A percentile compares a stretch with the other conserved stretches of the same genome.
Evolutionary conservation across 148 eudicot genomes (phyloP).

Genomic region (Fagopyrum tataricum): DNA sequence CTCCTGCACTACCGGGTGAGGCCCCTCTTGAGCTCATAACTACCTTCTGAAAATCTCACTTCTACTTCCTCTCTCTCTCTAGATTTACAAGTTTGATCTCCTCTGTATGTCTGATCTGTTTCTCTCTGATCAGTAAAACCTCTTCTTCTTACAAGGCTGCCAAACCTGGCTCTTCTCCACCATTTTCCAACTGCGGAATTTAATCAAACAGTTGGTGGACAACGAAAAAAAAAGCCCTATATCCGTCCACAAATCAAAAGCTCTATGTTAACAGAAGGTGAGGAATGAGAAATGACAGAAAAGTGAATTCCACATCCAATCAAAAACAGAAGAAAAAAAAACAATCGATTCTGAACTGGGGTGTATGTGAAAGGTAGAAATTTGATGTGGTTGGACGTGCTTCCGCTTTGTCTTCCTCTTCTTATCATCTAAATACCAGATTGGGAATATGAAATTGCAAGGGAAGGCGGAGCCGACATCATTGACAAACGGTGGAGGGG

Average conservation of each 20-base stretch:
- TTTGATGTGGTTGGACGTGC: background rate
- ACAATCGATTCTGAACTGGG: background rate
- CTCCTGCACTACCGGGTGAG: conserved; percentile 4
- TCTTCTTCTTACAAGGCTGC: conserved; percentile 57
- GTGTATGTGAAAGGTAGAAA: background rate
- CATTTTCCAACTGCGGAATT: conserved; percentile 20
- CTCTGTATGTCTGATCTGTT: background rate
- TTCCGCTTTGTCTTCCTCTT: background rate
- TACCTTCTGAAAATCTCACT: background rate
- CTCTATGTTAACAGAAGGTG: background rate
- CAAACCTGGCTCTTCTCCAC: conserved; percentile 41
- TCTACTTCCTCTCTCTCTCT: background rate
- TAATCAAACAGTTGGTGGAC: conserved; percentile 9
- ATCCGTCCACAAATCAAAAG: background rate
- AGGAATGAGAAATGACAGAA: background rate
- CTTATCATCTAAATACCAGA: background rate
- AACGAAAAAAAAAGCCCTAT: background rate
- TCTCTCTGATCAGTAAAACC: conserved; percentile 12
- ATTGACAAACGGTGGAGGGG: background rate
- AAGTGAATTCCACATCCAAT: background rate
- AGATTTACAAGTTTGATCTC: background rate
- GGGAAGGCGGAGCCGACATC: background rate
- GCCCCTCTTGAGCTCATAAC: conserved; percentile 28
- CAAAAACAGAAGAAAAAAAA: background rate
- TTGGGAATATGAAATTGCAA: background rate